Conservation (phyloP, 805 yeast species). For the Blastobotrys peoriensis region DNA sequence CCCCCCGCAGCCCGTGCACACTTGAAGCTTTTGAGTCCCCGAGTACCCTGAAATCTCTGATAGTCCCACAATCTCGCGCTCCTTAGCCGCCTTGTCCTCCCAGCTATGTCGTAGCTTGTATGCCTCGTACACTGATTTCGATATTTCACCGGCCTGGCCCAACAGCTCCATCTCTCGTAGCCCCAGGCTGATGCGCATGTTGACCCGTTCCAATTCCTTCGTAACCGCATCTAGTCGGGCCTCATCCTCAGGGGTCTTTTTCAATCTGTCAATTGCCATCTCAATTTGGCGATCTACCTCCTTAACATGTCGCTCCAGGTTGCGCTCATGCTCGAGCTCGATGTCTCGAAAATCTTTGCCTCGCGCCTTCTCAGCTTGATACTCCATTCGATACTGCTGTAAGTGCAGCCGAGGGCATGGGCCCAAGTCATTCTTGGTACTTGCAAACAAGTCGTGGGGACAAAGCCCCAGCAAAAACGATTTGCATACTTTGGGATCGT, state of each 20-base stretch:
- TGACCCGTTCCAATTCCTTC: slow-evolving; percentile 35
- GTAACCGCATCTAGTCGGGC: slow-evolving; percentile 34
- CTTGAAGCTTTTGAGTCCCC: slow-evolving; percentile 85
- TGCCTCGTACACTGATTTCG: slow-evolving; percentile 38
- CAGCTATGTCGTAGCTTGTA: slow-evolving; percentile 40
- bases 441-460: slow-evolving; percentile 74
- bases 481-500: slow-evolving; percentile 64
- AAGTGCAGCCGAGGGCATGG: slow-evolving; percentile 70
- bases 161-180: slow-evolving; percentile 58
- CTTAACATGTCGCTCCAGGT: slow-evolving; percentile 49
- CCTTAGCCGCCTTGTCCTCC: slow-evolving; percentile 45
- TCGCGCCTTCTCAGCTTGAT: slow-evolving; percentile 34
- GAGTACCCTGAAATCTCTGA: slow-evolving; percentile 75
- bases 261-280: slow-evolving; percentile 56
- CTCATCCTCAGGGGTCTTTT: slow-evolving; percentile 69
- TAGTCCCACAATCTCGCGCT: slow-evolving; percentile 51
- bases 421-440: slow-evolving; percentile 80
- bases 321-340: slow-evolving; percentile 40
- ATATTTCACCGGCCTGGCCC: slow-evolving; percentile 42
- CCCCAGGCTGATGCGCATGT: slow-evolving; percentile 58
- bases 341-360: slow-evolving; percentile 42
- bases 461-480: slow-evolving; percentile 80
- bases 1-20: slow-evolving; percentile 86
- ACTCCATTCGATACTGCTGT: slow-evolving; percentile 67
- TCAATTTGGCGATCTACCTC: slow-evolving; percentile 65